Conservation (phyloP, 768 basidiomycete species). For the Termitomyces sp. region DNA sequence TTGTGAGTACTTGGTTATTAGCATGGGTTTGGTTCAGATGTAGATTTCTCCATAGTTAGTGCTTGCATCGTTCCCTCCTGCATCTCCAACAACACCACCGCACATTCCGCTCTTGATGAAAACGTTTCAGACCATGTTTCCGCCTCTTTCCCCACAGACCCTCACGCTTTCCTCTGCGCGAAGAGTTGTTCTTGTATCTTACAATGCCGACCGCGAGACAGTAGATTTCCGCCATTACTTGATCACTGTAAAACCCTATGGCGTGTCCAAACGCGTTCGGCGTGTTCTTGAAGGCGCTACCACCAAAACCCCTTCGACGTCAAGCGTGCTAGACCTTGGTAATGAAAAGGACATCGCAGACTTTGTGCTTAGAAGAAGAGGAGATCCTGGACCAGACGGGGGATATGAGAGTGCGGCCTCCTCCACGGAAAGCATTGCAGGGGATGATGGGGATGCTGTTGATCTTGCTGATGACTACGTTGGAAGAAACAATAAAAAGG, state of each 20-base stretch:
- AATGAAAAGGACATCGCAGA: slow-evolving; percentile 94
- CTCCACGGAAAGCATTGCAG: slow-evolving; percentile 77
- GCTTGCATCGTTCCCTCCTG: slow-evolving; percentile 79
- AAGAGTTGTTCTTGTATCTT: slow-evolving; percentile 88
- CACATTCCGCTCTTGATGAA: slow-evolving; percentile 92
- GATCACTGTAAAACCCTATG: slow-evolving; percentile 93
- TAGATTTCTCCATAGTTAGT: slow-evolving; percentile 58
- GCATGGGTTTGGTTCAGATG: background rate
- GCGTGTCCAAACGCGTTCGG: slow-evolving; percentile 87
- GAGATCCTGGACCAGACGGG: slow-evolving; percentile 56
- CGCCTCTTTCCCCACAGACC: slow-evolving; percentile 79
- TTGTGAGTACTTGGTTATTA: slow-evolving; percentile 47
- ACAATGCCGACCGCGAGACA: slow-evolving; percentile 80
- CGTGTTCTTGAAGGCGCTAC: slow-evolving; percentile 68
- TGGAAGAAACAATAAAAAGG: slow-evolving; percentile 90
- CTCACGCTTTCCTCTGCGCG: slow-evolving; percentile 85
- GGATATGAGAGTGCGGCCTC: slow-evolving; percentile 80
- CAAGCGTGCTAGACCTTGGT: slow-evolving; percentile 68
- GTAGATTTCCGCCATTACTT: slow-evolving; percentile 92
- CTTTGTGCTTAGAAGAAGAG: slow-evolving; percentile 74
- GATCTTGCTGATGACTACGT: slow-evolving; percentile 91
- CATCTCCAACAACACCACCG: slow-evolving; percentile 66
- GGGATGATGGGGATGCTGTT: slow-evolving; percentile 79
- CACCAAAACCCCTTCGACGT: slow-evolving; percentile 24
- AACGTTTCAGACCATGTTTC: slow-evolving; percentile 94